These are phyloP conservation scores for Pyracantha coccinea DNA, from an alignment of 331 rosid species.

Conservation along the genomic window DNA sequence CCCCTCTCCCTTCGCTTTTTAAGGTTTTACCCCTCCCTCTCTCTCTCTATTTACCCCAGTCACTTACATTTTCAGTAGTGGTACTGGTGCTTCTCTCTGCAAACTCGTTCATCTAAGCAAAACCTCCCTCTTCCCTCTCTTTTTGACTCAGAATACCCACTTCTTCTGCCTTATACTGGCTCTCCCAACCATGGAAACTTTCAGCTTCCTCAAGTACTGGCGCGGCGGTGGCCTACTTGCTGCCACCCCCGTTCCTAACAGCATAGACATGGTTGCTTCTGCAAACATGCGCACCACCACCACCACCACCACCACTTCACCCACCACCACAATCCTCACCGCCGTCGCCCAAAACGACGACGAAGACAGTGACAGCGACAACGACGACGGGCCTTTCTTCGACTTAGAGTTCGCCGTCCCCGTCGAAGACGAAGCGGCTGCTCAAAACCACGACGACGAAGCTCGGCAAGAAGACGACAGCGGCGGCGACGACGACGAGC, in stretches of 20 bases:
- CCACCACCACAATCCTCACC: conserved; percentile 33
- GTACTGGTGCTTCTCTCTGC: neutral
- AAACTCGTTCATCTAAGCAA: neutral
- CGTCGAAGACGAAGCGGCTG: conserved; percentile 36
- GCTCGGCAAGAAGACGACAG: conserved; percentile 1
- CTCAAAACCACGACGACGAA: neutral
- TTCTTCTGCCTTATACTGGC: conserved; percentile 52
- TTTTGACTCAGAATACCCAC: neutral
- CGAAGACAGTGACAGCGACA: conserved; percentile 2
- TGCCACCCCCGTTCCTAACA: neutral
- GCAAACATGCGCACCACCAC: neutral
- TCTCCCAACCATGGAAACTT: conserved; percentile 99
- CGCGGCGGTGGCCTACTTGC: conserved; percentile 31
- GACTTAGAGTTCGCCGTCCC: conserved; percentile 81
- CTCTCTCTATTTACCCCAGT: neutral
- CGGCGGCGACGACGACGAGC: neutral
- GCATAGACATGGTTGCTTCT: neutral
- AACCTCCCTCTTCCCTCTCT: conserved; percentile 7
- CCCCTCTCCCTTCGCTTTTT: neutral
- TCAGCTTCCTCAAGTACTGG: conserved; percentile 95
- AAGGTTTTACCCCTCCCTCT: neutral
- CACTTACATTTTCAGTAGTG: neutral
- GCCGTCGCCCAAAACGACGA: conserved; percentile 22
- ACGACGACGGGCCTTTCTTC: conserved; percentile 75
- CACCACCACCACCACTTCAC: conserved; percentile 15